Conservation (phyloP, 257 asterid species). For the Solanum stenotomum region DNA sequence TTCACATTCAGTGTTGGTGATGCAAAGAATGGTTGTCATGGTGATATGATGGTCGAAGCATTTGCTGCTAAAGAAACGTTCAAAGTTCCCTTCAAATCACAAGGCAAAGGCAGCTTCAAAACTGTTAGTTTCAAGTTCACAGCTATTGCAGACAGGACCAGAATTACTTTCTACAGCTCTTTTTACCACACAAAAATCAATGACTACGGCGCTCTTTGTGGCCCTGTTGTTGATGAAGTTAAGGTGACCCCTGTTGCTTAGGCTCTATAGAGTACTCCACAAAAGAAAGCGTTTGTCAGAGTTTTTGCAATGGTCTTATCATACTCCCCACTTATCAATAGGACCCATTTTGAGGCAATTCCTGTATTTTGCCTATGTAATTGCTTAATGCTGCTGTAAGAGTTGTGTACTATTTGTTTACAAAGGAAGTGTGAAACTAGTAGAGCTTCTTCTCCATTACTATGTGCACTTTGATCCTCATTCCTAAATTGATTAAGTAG, state of each 20-base stretch:
- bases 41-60: constrained; percentile 79
- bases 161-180: constrained; percentile 78
- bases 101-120: constrained; percentile 42
- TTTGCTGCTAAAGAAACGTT: constrained; percentile 45
- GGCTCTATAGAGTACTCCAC: not conserved
- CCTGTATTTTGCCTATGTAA: not conserved
- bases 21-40: constrained; percentile 72
- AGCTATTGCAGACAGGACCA: constrained; percentile 44
- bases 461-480: not conserved
- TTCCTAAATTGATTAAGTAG: not conserved
- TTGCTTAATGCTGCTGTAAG: not conserved
- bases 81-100: constrained; percentile 57
- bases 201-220: constrained; percentile 67
- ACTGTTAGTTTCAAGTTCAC: constrained; percentile 47
- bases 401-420: not conserved
- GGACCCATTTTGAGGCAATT: not conserved
- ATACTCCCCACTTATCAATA: not conserved
- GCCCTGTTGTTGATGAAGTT: constrained; percentile 78
- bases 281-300: not conserved
- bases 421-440: not conserved
- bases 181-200: constrained; percentile 56
- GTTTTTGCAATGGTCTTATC: not conserved
- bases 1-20: constrained; percentile 54
- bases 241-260: constrained; percentile 33
- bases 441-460: not conserved